Percentiles rank a stretch among this genome's conserved stretches.
These are phyloP conservation scores for Ophiocordyceps camponoti-leonardi DNA, from an alignment of 2,329 filamentous ascomycete genomes.

Conservation along the genomic window DNA sequence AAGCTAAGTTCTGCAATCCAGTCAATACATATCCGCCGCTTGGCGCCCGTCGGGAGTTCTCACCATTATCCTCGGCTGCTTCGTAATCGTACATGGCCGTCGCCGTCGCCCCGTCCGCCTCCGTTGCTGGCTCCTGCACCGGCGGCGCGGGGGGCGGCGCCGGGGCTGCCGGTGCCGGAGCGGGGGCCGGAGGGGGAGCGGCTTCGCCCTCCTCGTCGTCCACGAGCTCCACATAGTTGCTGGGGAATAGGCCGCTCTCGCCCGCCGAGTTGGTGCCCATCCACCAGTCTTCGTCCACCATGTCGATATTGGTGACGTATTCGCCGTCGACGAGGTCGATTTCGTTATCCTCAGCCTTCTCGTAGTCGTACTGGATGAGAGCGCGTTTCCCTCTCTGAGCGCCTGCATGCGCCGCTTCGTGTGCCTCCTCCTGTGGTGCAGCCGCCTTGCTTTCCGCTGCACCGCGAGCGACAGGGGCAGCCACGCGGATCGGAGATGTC, in stretches of 20 bases:
- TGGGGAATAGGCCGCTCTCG: slow-evolving; percentile 82
- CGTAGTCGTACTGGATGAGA: slow-evolving; percentile 83
- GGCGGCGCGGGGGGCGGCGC: slow-evolving; percentile 17
- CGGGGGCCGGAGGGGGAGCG: slow-evolving; percentile 13
- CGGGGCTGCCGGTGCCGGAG: slow-evolving; percentile 15
- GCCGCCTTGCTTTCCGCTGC: slow-evolving; percentile 43
- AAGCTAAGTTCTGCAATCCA: slow-evolving; percentile 49
- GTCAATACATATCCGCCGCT: not conserved
- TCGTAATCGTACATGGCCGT: slow-evolving; percentile 91
- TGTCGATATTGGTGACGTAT: slow-evolving; percentile 78
- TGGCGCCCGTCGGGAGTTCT: slow-evolving; percentile 7
- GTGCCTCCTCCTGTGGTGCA: slow-evolving; percentile 38
- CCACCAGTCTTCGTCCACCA: slow-evolving; percentile 99
- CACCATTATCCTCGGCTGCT: slow-evolving; percentile 83
- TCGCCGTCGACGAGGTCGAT: slow-evolving; percentile 82
- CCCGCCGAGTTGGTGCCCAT: slow-evolving; percentile 77
- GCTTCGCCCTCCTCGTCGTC: slow-evolving; percentile 50
- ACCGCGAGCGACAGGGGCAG: slow-evolving; percentile 63
- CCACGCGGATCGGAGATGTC: slow-evolving; percentile 66
- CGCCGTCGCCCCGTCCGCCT: slow-evolving; percentile 45
- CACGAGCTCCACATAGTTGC: slow-evolving; percentile 87
- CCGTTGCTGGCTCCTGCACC: slow-evolving; percentile 16
- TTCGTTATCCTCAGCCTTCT: slow-evolving; percentile 95
- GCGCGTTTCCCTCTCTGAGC: slow-evolving; percentile 48
- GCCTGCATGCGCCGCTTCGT: slow-evolving; percentile 11